Conservation (phyloP, 2,329 filamentous ascomycete genomes). For the Colletotrichum sp. region DNA sequence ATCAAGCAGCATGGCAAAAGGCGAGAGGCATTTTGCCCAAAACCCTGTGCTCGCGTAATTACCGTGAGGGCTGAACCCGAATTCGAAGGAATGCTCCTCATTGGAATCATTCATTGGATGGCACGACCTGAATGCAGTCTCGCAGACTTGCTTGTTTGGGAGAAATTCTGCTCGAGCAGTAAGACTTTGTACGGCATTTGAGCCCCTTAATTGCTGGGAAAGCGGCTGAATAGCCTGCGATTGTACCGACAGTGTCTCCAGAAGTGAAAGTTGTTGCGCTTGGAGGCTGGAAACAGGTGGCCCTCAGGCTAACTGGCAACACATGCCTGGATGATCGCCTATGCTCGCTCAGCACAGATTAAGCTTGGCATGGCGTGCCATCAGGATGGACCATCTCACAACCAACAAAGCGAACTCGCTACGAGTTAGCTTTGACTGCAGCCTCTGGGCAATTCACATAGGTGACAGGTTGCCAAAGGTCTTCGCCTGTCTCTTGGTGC, state of each 20-base stretch:
- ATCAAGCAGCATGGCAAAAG: not conserved
- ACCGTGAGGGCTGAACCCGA: not conserved
- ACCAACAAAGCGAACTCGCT: not conserved
- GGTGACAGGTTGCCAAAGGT: not conserved
- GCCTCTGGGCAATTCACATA: not conserved
- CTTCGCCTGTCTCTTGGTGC: not conserved
- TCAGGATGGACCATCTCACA: not conserved
- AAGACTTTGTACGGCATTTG: not conserved
- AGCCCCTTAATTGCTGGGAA: not conserved
- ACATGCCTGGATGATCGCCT: not conserved
- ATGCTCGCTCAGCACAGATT: not conserved
- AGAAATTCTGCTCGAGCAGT: not conserved
- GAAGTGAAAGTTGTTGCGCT: not conserved
- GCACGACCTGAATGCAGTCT: not conserved
- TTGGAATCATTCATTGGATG: not conserved
- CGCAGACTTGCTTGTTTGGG: not conserved
- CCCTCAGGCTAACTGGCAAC: not conserved
- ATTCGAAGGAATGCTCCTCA: not conserved
- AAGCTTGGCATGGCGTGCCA: not conserved
- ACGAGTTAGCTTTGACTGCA: not conserved
- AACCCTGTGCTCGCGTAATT: not conserved
- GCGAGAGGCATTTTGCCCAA: not conserved
- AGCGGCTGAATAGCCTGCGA: not conserved
- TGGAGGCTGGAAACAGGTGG: not conserved
- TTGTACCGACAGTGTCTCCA: not conserved